phyloP scores from a whole-genome alignment of 164 flowering plant genomes.

The Dillenia turbinata region DNA sequence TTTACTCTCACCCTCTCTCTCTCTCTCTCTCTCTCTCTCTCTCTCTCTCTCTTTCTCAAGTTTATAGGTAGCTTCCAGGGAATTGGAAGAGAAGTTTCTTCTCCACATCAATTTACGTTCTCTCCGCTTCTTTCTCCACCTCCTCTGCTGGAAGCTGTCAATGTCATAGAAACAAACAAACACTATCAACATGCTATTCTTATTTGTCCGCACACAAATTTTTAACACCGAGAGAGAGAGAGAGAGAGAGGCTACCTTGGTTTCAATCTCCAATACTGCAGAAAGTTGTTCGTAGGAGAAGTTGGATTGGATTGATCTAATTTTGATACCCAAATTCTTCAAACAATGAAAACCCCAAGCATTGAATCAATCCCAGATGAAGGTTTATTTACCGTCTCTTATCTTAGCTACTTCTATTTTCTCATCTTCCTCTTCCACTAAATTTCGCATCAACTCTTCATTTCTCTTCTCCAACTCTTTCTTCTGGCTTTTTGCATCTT shows the following conservation, averaged over 20 bases:
- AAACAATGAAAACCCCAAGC: slow-evolving; percentile 34
- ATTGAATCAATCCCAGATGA: slow-evolving; percentile 37
- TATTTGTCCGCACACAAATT: neutral
- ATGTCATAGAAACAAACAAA: neutral
- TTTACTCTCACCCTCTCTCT: too few relatives aligned
- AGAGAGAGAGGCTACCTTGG: slow-evolving; percentile 12
- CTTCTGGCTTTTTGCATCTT: slow-evolving; percentile 22
- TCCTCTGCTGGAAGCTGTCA: slow-evolving; percentile 21
- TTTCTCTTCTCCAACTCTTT: slow-evolving; percentile 27
- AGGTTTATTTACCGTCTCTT: slow-evolving; percentile 18
- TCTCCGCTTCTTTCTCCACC: slow-evolving; percentile 24
- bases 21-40: too few relatives aligned
- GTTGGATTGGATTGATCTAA: slow-evolving; percentile 22
- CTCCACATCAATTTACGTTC: slow-evolving; percentile 27
- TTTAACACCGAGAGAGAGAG: neutral
- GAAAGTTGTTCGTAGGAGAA: slow-evolving; percentile 21
- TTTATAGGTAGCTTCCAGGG: neutral
- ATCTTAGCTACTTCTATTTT: slow-evolving; percentile 12
- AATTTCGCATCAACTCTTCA: slow-evolving; percentile 15
- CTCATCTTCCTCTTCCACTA: slow-evolving; percentile 4
- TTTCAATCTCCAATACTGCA: slow-evolving; percentile 25
- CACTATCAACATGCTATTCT: neutral
- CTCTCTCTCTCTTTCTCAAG: neutral
- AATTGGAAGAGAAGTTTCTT: slow-evolving; percentile 12
- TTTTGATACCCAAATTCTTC: slow-evolving; percentile 23